A percentile compares a stretch with the other conserved stretches of the same genome.
phyloP scores from a whole-genome alignment of 1,284 basidiomycete species.

The Chondrostereum purpureum region DNA sequence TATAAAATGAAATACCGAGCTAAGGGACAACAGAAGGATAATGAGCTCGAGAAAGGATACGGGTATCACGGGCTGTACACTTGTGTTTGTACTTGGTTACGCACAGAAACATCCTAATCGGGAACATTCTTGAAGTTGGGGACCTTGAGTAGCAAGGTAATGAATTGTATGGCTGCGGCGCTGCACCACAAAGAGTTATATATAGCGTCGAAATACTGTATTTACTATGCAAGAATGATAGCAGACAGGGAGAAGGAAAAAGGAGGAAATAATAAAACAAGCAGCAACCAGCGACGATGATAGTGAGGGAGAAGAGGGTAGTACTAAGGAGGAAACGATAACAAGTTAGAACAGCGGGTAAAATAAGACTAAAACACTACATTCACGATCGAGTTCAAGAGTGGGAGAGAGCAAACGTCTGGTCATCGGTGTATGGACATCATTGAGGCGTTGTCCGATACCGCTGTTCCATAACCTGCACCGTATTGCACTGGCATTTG shows the following conservation, averaged over 20 bases:
- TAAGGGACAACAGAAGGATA: no score
- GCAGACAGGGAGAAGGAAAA: slow-evolving; percentile 5
- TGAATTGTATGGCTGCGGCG: no score
- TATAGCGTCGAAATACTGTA: slow-evolving; percentile 9
- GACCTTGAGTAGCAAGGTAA: no score
- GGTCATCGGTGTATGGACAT: slow-evolving; percentile 31
- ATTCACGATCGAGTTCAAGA: not conserved
- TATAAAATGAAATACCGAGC: no score
- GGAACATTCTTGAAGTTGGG: no score
- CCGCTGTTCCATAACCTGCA: slow-evolving; percentile 8
- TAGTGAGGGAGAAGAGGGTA: not conserved
- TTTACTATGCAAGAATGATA: slow-evolving; percentile 2
- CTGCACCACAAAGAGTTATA: slow-evolving; percentile 4
- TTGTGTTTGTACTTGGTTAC: no score
- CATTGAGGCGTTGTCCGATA: slow-evolving; percentile 38
- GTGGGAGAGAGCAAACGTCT: not conserved
- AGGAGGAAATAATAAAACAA: slow-evolving; percentile 8
- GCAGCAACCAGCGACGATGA: slow-evolving; percentile 10
- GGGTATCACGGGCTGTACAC: no score
- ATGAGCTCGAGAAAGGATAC: no score
- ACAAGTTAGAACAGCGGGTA: slow-evolving; percentile 3
- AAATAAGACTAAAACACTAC: not conserved
- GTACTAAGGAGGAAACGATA: not conserved
- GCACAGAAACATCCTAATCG: no score
- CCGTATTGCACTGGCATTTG: no score